These are phyloP conservation scores for Solanum etuberosum DNA, from an alignment of 257 asterid species.

Conservation along the genomic window DNA sequence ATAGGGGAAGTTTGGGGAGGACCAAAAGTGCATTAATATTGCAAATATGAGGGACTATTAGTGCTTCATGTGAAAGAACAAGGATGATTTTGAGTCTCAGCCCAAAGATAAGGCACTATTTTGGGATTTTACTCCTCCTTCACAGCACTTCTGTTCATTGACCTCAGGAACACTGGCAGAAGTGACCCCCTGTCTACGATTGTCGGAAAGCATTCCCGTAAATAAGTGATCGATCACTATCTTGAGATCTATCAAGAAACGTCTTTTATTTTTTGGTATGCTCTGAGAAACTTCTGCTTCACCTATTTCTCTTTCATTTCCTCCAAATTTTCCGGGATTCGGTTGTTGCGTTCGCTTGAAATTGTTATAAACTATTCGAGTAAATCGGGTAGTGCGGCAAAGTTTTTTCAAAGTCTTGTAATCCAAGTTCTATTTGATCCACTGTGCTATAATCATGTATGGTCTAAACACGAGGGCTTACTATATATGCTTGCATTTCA, in stretches of 20 bases:
- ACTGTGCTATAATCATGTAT: background rate
- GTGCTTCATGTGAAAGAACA: background rate
- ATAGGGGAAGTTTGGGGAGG: background rate
- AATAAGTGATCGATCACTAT: background rate
- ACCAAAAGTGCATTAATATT: background rate
- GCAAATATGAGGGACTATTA: background rate
- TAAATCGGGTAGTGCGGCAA: background rate
- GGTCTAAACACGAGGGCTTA: background rate
- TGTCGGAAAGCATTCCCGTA: background rate
- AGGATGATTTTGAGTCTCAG: background rate
- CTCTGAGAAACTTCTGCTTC: background rate
- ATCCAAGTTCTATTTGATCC: background rate
- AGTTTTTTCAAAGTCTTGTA: background rate
- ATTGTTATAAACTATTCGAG: background rate
- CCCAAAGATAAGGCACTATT: background rate
- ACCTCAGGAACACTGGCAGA: background rate
- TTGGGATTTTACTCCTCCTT: background rate
- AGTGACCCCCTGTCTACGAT: background rate
- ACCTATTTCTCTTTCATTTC: background rate
- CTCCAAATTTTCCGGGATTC: background rate
- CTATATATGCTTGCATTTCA: background rate
- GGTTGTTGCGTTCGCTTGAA: background rate
- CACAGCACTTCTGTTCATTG: background rate
- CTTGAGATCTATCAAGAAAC: background rate
- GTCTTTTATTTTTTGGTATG: background rate